Conservation (phyloP, 2,329 filamentous ascomycete species). For the Claviceps digitariae region DNA sequence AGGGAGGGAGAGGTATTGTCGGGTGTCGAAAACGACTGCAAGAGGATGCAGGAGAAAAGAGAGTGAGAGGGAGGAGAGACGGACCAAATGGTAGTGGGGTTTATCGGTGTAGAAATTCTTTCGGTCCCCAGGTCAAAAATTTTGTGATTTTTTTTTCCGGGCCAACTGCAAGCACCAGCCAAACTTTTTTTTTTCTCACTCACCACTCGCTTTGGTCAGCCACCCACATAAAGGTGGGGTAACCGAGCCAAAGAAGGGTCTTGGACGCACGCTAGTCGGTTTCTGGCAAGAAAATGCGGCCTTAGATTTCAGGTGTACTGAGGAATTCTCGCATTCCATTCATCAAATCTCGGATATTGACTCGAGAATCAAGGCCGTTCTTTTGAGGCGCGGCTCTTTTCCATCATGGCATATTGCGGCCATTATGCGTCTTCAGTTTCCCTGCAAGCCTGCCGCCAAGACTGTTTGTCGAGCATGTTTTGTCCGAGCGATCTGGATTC, state of each 20-base stretch:
- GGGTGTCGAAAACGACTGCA: slow-evolving; percentile 9
- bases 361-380: not conserved
- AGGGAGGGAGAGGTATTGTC: slow-evolving; percentile 6
- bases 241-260: slow-evolving; percentile 3
- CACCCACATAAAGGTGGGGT: slow-evolving; percentile 3
- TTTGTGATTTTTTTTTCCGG: slow-evolving; percentile 19
- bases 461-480: not conserved
- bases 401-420: not conserved
- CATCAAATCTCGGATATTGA: not conserved
- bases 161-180: slow-evolving; percentile 3
- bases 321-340: not conserved
- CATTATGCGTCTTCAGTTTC: not conserved
- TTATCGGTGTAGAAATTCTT: slow-evolving; percentile 24
- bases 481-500: not conserved
- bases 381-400: not conserved
- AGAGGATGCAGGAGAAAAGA: slow-evolving; percentile 13
- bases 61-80: slow-evolving; percentile 11
- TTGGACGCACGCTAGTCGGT: not conserved
- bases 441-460: not conserved
- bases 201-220: not conserved
- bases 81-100: slow-evolving; percentile 20
- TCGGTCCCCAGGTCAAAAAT: slow-evolving; percentile 14
- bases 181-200: slow-evolving; percentile 20
- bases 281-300: not conserved
- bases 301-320: not conserved